Base-by-base conservation (phyloP, 1,284 basidiomycete species). In the Wallemia ichthyophaga region DNA sequence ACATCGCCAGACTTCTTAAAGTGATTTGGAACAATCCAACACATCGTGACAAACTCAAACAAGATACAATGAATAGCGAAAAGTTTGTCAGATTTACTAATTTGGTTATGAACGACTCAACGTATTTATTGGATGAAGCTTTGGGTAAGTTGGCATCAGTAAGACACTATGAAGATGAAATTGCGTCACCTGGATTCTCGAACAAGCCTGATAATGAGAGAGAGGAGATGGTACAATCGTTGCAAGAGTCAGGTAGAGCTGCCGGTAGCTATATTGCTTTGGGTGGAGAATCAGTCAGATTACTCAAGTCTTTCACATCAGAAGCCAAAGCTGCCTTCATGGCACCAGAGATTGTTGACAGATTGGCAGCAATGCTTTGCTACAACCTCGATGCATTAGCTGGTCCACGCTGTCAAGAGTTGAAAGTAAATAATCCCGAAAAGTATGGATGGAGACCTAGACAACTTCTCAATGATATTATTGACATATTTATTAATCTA, bases 21-120 rank as follows among this genome's bases (percentile, higher is more conserved):
- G 75, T 80, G 3, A 78, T 95, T 61, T 95, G 89, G 89, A 73
- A 81, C 63, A 94, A 94, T 66, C 82, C 83, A 3, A 73, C 75
- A 1, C 88, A 95, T 66, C 78, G 89, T 56, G 78, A 85, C 62
- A 83, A 86, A 1, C 78, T 95, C 59, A 80, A 81, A 63, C 72
- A 74, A 31, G 81, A 89, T 65, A 78, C 87, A 13, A 89, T 84
- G 61, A 78, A 87, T 65, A 80, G 83, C 60, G 85, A 92, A 63
- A 83, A 84, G 68, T 94, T 94, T 67, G 82, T 96, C 62, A 82
- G 84, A 59, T 98, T 99, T 69, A 79, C 89, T 71, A 98, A 99
- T 71, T 75, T 96, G 65, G 83, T 98, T 78, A 95, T 98, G 76
- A 96, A 95, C 75, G 94, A 99, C 67, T 89, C 94, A 56, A 98